These are phyloP conservation scores for Evansstolkia leycettana DNA, from an alignment of 495 filamentous ascomycete genomes.

Conservation along the genomic window DNA sequence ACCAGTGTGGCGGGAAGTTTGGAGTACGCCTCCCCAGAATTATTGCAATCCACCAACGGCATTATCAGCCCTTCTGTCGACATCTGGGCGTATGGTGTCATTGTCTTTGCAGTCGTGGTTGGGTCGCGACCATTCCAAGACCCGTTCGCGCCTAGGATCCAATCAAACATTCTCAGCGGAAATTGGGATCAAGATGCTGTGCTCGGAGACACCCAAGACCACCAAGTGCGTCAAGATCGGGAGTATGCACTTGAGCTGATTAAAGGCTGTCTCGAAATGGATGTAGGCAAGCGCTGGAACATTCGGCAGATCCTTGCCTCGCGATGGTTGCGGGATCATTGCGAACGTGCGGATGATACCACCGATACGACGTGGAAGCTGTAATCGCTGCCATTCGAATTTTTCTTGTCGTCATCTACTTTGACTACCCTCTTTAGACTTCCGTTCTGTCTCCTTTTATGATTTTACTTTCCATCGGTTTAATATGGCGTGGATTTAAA, in stretches of 20 bases:
- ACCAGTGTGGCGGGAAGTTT: constrained; percentile 49
- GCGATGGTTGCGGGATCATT: constrained; percentile 38
- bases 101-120: constrained; percentile 49
- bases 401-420: not conserved
- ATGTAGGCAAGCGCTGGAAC: constrained; percentile 37
- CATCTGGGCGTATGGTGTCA: constrained; percentile 63
- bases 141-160: constrained; percentile 44
- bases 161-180: constrained; percentile 46
- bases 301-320: constrained; percentile 41
- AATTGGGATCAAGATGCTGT: constrained; percentile 47
- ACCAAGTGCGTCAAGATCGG: constrained; percentile 11
- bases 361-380: constrained; percentile 25
- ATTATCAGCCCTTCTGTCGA: constrained; percentile 47
- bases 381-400: constrained; percentile 6
- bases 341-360: constrained; percentile 14
- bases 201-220: constrained; percentile 19
- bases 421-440: not conserved
- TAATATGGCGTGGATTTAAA: too few relatives aligned
- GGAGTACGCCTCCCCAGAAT: constrained; percentile 54
- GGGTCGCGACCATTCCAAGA: constrained; percentile 60
- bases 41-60: constrained; percentile 36
- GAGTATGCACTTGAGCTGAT: constrained; percentile 39
- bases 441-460: constrained; percentile 1
- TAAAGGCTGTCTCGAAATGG: constrained; percentile 39
- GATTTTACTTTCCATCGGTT: not conserved